phyloP scores from a whole-genome alignment of 345 rosid species.

The Anastatica hierochuntica region DNA sequence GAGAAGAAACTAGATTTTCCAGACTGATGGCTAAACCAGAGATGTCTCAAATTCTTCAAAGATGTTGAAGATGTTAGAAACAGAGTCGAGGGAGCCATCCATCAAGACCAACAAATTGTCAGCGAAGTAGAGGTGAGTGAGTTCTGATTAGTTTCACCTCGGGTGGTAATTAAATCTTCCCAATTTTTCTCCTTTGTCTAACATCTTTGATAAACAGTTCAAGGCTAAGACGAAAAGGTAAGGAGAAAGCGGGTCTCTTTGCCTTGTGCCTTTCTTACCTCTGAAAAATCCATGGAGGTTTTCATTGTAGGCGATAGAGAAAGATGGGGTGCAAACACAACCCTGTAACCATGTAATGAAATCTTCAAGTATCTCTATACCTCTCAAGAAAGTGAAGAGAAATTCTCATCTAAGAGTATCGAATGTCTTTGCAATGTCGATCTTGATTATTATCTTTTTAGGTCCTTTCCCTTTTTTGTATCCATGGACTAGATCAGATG shows the following conservation, averaged over 20 bases:
- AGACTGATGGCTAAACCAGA: no score
- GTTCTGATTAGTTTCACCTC: rapidly evolving
- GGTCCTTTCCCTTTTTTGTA: background rate
- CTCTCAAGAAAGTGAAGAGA: background rate
- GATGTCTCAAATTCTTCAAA: no score
- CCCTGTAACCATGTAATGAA: background rate
- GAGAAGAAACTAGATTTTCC: no score
- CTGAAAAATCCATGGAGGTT: background rate
- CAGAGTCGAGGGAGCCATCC: no score
- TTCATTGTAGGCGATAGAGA: background rate
- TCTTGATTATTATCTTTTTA: no score
- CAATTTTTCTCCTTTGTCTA: background rate
- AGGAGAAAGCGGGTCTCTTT: background rate
- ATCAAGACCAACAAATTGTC: background rate
- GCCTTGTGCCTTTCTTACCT: background rate
- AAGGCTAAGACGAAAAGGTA: background rate
- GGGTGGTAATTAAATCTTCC: background rate
- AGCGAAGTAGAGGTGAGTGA: background rate
- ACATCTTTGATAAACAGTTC: background rate
- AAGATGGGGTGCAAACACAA: background rate
- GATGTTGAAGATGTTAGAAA: no score
- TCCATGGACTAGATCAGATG: background rate
- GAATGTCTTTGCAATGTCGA: background rate
- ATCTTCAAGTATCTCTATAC: no score
- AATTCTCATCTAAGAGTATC: background rate